Percentiles rank a stretch among this genome's conserved stretches.
phyloP scores from a whole-genome alignment of 2,329 filamentous ascomycete genomes.

The Fusarium staphyleae region DNA sequence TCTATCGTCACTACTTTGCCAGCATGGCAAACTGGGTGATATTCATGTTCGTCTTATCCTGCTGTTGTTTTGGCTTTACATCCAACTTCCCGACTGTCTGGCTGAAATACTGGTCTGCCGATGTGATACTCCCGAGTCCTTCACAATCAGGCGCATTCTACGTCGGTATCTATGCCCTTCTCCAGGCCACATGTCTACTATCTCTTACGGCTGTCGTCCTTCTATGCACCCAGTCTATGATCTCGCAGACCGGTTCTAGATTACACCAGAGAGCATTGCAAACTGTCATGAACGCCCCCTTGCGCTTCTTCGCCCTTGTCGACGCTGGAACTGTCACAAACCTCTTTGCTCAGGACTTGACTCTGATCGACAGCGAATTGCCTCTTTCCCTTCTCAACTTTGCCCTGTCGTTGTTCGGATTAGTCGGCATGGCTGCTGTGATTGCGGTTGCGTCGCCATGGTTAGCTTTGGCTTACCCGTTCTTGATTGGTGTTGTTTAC shows the following conservation, averaged over 20 bases:
- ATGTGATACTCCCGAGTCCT: background rate
- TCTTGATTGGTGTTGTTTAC: constrained; percentile 54
- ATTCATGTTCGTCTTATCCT: background rate
- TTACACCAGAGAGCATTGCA: constrained; percentile 8
- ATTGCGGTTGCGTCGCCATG: constrained; percentile 50
- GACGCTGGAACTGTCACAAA: constrained; percentile 48
- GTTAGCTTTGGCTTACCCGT: constrained; percentile 57
- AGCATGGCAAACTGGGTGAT: constrained; percentile 5
- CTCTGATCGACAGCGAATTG: constrained; percentile 47
- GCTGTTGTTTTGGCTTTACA: constrained; percentile 5
- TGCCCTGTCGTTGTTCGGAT: background rate
- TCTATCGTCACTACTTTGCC: constrained; percentile 16
- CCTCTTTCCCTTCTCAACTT: constrained; percentile 42
- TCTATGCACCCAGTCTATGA: constrained; percentile 6
- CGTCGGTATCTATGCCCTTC: constrained; percentile 17
- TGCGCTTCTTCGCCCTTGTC: constrained; percentile 44
- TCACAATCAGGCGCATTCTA: constrained; percentile 5
- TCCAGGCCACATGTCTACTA: constrained; percentile 3
- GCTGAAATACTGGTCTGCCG: constrained; percentile 33
- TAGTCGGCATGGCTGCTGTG: constrained; percentile 16
- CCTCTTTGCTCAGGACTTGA: constrained; percentile 49
- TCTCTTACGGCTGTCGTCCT: constrained; percentile 8
- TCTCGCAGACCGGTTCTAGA: constrained; percentile 6
- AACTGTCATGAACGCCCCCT: constrained; percentile 31
- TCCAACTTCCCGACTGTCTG: constrained; percentile 21